Conservation (phyloP, 768 basidiomycete genomes). For the Macrolepiota dolichaula region DNA sequence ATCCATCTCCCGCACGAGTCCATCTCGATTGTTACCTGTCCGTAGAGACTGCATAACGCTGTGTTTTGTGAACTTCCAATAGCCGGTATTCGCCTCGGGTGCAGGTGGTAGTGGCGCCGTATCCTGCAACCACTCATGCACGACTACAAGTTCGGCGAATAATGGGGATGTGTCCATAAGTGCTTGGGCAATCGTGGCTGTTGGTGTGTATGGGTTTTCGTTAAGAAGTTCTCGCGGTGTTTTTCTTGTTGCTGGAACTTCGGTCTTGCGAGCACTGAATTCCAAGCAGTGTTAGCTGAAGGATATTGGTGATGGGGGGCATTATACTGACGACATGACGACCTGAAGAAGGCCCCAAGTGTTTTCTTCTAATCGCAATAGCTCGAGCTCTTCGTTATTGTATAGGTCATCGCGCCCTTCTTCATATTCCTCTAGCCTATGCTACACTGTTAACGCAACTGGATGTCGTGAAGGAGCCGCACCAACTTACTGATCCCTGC, state of each 20-base stretch:
- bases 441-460: background rate
- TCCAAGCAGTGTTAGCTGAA: background rate
- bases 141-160: slow-evolving; percentile 72
- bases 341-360: slow-evolving; percentile 83
- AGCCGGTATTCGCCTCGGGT: slow-evolving; percentile 76
- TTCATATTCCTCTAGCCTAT: slow-evolving; percentile 52
- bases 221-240: slow-evolving; percentile 54
- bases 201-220: slow-evolving; percentile 81
- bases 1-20: slow-evolving; percentile 67
- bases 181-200: slow-evolving; percentile 68
- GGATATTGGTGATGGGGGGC: background rate
- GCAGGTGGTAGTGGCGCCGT: slow-evolving; percentile 57
- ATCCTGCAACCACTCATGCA: slow-evolving; percentile 88
- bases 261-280: slow-evolving; percentile 65
- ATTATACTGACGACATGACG: slow-evolving; percentile 61
- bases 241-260: slow-evolving; percentile 37
- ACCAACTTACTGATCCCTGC: slow-evolving; percentile 51
- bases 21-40: slow-evolving; percentile 45
- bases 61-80: slow-evolving; percentile 82
- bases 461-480: background rate
- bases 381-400: slow-evolving; percentile 52
- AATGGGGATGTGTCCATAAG: slow-evolving; percentile 66
- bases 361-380: slow-evolving; percentile 69
- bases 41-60: slow-evolving; percentile 62
- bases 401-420: slow-evolving; percentile 32